Conservation (phyloP, 768 basidiomycete species). For the Hydnomerulius pinastri region DNA sequence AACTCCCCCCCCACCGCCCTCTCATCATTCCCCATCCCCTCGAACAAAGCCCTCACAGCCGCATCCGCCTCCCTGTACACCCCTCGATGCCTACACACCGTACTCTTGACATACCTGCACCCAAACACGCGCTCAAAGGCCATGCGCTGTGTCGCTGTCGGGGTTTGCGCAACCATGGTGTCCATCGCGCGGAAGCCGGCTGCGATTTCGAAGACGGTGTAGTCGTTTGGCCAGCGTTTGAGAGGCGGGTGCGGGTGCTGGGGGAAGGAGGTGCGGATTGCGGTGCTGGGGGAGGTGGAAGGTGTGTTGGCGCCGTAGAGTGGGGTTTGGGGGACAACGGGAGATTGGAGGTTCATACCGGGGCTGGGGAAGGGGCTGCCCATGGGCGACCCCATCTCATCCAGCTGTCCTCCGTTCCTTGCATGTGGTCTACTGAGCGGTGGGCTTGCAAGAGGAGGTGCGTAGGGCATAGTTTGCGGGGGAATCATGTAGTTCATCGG, state of each 20-base stretch:
- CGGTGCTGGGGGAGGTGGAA: slow-evolving; percentile 12
- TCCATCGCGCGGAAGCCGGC: slow-evolving; percentile 58
- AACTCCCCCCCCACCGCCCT: slow-evolving; percentile 71
- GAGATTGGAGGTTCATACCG: slow-evolving; percentile 19
- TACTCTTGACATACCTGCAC: slow-evolving; percentile 71
- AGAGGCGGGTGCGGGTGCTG: slow-evolving; percentile 63
- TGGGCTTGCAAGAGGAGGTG: slow-evolving; percentile 21
- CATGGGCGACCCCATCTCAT: slow-evolving; percentile 16
- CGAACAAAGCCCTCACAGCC: slow-evolving; percentile 50
- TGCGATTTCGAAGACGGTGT: slow-evolving; percentile 66
- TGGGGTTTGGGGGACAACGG: slow-evolving; percentile 16
- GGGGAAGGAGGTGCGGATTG: slow-evolving; percentile 37
- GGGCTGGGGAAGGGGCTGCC: slow-evolving; percentile 17
- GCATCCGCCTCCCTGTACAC: slow-evolving; percentile 62
- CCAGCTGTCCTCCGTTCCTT: slow-evolving; percentile 13
- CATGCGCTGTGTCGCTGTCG: slow-evolving; percentile 59
- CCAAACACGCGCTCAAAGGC: slow-evolving; percentile 75
- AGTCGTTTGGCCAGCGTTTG: slow-evolving; percentile 79
- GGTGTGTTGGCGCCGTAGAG: slow-evolving; percentile 26
- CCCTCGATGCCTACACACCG: slow-evolving; percentile 70
- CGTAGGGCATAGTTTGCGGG: slow-evolving; percentile 29
- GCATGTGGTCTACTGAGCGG: slow-evolving; percentile 13
- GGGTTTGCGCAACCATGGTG: slow-evolving; percentile 30
- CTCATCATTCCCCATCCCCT: slow-evolving; percentile 54
- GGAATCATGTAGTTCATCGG: slow-evolving; percentile 29